Conservation (phyloP, 2,329 filamentous ascomycete genomes). For the Trichoderma aggressivum region DNA sequence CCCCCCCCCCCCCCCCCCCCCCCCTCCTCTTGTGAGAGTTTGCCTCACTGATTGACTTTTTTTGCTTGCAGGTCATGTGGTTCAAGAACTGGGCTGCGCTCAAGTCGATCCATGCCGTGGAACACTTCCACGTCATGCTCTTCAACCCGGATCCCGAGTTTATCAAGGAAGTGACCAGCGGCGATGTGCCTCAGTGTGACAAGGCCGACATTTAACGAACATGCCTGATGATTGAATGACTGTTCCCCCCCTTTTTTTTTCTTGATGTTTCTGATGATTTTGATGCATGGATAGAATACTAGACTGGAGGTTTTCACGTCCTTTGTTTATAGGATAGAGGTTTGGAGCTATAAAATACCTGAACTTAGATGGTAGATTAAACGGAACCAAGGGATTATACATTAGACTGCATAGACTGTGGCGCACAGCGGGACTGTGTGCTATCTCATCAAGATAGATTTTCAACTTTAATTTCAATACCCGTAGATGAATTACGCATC, state of each 20-base stretch:
- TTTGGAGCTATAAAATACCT: background rate
- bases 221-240: background rate
- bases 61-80: conserved; percentile 32
- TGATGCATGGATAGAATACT: background rate
- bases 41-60: background rate
- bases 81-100: conserved; percentile 79
- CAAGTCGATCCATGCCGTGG: conserved; percentile 81
- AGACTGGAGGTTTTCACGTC: conserved; percentile 2
- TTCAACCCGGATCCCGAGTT: conserved; percentile 70
- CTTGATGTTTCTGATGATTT: background rate
- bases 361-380: background rate
- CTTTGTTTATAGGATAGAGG: conserved; percentile 6
- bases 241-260: background rate
- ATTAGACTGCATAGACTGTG: background rate
- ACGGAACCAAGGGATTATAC: background rate
- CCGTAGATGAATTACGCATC: background rate
- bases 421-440: background rate
- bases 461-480: background rate
- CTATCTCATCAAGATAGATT: background rate
- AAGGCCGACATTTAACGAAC: conserved; percentile 29
- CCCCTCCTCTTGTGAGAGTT: background rate
- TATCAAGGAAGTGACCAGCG: conserved; percentile 65
- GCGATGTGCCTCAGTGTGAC: conserved; percentile 65
- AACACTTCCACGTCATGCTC: conserved; percentile 95
- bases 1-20: too few species aligned